These are phyloP conservation scores for Pontederia paniculata DNA, from an alignment of 176 grass and related monocot genomes.

Conservation along the genomic window DNA sequence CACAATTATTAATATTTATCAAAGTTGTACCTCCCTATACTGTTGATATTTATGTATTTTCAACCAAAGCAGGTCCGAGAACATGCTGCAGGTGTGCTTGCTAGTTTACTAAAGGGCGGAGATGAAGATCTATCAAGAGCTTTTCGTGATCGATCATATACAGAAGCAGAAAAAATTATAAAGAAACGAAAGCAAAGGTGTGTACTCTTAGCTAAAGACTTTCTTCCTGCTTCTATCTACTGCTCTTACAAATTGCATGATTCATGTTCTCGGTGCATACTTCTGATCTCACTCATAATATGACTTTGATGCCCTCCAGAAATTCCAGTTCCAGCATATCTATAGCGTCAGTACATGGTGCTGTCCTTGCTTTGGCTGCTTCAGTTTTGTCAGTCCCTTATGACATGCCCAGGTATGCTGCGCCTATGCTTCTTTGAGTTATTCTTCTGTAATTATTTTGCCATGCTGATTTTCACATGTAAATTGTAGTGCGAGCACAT, in stretches of 20 bases:
- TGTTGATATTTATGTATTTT: slow-evolving; percentile 12
- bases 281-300: slow-evolving; percentile 7
- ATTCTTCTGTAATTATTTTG: neutral
- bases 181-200: slow-evolving; percentile 37
- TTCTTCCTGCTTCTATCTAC: neutral
- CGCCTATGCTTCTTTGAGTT: neutral
- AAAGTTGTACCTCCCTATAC: neutral
- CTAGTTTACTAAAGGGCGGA: slow-evolving; percentile 86
- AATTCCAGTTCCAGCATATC: slow-evolving; percentile 34
- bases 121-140: slow-evolving; percentile 56
- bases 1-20: neutral
- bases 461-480: neutral
- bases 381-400: slow-evolving; percentile 91
- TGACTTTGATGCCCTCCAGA: slow-evolving; percentile 29
- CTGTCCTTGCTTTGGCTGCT: slow-evolving; percentile 79
- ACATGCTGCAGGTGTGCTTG: slow-evolving; percentile 89
- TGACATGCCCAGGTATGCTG: slow-evolving; percentile 79
- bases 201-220: neutral
- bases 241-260: neutral
- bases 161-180: slow-evolving; percentile 49
- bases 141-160: slow-evolving; percentile 71
- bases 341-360: slow-evolving; percentile 72
- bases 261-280: neutral
- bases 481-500: neutral
- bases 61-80: slow-evolving; percentile 62